Evolutionary conservation across 2,329 filamentous ascomycete genomes (phyloP).

Genomic region (Alternaria sp.): DNA sequence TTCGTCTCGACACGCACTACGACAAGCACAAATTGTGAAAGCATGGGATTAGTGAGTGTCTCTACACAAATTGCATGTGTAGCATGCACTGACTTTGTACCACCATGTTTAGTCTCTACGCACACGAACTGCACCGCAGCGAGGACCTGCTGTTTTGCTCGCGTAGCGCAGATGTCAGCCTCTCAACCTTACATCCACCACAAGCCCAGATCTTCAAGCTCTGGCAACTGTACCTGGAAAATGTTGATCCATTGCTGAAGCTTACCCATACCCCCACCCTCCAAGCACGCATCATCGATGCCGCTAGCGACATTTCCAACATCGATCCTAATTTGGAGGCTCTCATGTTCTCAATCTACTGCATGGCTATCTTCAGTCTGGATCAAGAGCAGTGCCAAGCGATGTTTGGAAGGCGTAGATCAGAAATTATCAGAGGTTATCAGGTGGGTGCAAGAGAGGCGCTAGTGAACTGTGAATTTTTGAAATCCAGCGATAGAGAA

Average conservation of each 20-base stretch:
- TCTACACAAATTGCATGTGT: neutral
- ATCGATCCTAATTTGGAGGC: conserved; percentile 67
- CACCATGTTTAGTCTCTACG: conserved; percentile 26
- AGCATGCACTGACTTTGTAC: neutral
- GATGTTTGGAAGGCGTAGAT: conserved; percentile 62
- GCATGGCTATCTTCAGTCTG: conserved; percentile 58
- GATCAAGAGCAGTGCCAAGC: conserved; percentile 62
- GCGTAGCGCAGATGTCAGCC: conserved; percentile 63
- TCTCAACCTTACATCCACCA: conserved; percentile 70
- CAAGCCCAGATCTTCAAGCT: conserved; percentile 73
- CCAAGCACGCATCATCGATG: conserved; percentile 68
- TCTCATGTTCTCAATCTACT: conserved; percentile 49
- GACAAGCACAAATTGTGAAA: conserved; percentile 48
- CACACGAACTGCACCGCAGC: conserved; percentile 40
- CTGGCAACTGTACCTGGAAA: conserved; percentile 75
- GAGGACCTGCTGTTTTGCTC: conserved; percentile 65
- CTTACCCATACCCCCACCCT: conserved; percentile 43
- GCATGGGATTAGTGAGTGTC: conserved; percentile 53
- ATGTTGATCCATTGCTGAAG: conserved; percentile 44
- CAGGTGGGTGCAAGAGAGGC: conserved; percentile 70
- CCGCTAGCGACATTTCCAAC: conserved; percentile 62
- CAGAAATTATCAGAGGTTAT: conserved; percentile 64
- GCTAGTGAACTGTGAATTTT: conserved; percentile 65
- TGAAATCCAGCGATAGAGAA: conserved; percentile 64
- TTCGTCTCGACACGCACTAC: conserved; percentile 21